Conservation (phyloP, 805 yeast species). For the Starmerella floricola region DNA sequence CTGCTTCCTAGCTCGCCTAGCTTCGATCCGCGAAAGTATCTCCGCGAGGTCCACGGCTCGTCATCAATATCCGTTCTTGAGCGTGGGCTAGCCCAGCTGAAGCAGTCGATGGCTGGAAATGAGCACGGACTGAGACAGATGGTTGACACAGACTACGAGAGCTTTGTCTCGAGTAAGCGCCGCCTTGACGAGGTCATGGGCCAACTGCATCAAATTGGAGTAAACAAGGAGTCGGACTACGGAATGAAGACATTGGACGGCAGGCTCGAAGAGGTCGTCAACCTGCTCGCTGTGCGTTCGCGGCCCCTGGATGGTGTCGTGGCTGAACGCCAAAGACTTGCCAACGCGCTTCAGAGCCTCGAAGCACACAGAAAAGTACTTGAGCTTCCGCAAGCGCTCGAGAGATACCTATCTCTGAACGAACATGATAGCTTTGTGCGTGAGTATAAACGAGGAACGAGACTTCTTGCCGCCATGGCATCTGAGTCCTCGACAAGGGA, state of each 20-base stretch:
- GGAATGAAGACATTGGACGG: constrained; percentile 30
- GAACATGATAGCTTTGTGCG: constrained; percentile 48
- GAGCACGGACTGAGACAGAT: constrained; percentile 37
- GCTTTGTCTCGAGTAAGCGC: constrained; percentile 54
- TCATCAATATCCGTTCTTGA: constrained; percentile 43
- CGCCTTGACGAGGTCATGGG: constrained; percentile 48
- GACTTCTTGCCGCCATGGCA: constrained; percentile 19
- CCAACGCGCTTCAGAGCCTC: constrained; percentile 39
- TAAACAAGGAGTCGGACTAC: constrained; percentile 25
- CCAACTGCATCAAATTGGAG: constrained; percentile 36
- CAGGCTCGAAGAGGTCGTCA: constrained; percentile 38
- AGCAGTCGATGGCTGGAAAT: constrained; percentile 38
- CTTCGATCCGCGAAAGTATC: constrained; percentile 46
- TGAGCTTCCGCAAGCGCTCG: constrained; percentile 44
- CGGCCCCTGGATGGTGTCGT: constrained; percentile 48
- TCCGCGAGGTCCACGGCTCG: constrained; percentile 43
- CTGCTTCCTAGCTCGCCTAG: constrained; percentile 42
- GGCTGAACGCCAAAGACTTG: constrained; percentile 38
- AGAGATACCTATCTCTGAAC: constrained; percentile 33
- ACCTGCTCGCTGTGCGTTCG: constrained; percentile 41
- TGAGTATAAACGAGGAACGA: constrained; percentile 44
- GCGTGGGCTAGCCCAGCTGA: constrained; percentile 38
- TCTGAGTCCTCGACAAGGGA: constrained; percentile 13
- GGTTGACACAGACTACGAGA: constrained; percentile 48
- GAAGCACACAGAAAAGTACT: constrained; percentile 43